Base-by-base conservation (phyloP, 108 stramenopile species). In the Cyclotella choctawhatcheeana region DNA sequence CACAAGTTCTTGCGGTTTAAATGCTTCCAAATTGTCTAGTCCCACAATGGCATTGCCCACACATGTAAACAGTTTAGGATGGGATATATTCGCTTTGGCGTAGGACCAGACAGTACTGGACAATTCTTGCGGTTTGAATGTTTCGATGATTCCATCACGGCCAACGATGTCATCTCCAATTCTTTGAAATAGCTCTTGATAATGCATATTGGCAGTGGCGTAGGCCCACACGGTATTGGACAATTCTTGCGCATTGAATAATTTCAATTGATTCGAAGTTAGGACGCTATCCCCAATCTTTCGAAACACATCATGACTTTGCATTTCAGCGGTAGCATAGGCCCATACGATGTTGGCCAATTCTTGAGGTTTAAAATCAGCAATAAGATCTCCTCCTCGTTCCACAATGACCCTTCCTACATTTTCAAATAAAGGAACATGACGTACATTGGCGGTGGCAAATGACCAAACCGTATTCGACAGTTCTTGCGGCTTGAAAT, bases 391-490 rank as follows among this genome's bases (percentile, higher is more conserved):
- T n/a, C 27, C 30, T 16, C n/a, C 47, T 40, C 37, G 6, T n/a
- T 10, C 12, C 12, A n/a, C 47, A 48, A 48, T 48, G 8, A n/a
- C 16, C 12, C 47, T 22, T 45, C 30, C 63, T 25, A 64, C 63
- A 26, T 17, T 37, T 10, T 59, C 7, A 37, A 35, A 58, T 32
- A 70, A 27, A 27, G 30, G 5, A 21, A 24, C 0, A 25, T 70
- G 40, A 5, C 7, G 0, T 10, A 34, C 12, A 14, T 13, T 45
- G 24, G 69, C 69, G 10, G 69, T 70, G 0, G 69, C 69, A 58
- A 44, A 70, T 45, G 69, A 48, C 69, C 69, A 70, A 2, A 52
- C 26, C 5, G 7, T 70, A 32, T 45, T 70, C 20, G 69, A 70
- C 3, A 67, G 2, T 12, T 67, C 50, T 14, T 52, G 51, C 3